Evolutionary conservation across 2,329 filamentous ascomycete genomes (phyloP).

Genomic region (Oidium heveae): DNA sequence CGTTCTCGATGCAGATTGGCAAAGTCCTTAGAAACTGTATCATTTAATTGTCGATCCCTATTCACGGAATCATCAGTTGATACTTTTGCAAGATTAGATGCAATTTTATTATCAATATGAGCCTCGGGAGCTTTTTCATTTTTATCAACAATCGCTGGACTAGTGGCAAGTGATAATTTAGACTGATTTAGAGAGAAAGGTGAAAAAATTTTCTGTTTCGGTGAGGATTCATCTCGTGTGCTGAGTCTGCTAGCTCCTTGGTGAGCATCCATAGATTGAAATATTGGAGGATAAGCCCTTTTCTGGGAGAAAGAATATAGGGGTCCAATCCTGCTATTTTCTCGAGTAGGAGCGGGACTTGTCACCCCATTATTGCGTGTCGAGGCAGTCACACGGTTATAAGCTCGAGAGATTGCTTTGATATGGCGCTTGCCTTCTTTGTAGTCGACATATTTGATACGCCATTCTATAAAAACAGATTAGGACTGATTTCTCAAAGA

Average conservation of each 20-base stretch:
- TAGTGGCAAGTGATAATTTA: no score
- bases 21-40: not conserved
- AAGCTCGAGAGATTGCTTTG: conserved; percentile 53
- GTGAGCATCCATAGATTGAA: not conserved
- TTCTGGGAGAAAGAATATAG: no score
- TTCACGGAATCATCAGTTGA: not conserved
- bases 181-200: not conserved
- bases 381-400: conserved; percentile 33
- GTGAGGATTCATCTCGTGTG: not conserved
- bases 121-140: not conserved
- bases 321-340: not conserved
- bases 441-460: conserved; percentile 82
- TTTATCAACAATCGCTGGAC: not conserved
- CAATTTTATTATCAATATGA: not conserved
- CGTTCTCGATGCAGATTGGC: no score
- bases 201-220: not conserved
- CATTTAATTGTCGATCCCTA: no score
- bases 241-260: not conserved
- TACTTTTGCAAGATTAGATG: not conserved
- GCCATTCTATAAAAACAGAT: conserved; percentile 40
- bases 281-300: not conserved
- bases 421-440: conserved; percentile 88
- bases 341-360: not conserved
- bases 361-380: conserved; percentile 14
- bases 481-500: not conserved